These are phyloP conservation scores for Syncephalastrum monosporum DNA, from an alignment of 371 early-diverging fungal species.

Conservation along the genomic window DNA sequence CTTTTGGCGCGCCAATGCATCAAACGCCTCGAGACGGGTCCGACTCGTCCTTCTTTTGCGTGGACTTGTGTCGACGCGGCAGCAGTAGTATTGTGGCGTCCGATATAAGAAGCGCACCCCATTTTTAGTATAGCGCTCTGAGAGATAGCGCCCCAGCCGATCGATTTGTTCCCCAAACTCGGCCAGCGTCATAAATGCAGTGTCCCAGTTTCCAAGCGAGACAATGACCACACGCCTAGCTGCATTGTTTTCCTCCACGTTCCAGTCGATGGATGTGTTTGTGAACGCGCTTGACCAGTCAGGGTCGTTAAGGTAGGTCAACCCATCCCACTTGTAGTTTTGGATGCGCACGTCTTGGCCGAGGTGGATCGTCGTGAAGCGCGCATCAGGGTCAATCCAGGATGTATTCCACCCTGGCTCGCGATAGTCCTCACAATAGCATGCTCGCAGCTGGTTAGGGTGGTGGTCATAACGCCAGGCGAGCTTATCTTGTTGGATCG, in stretches of 20 bases:
- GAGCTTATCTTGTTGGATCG: background rate
- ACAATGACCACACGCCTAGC: slow-evolving; percentile 25
- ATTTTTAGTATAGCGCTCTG: slow-evolving; percentile 22
- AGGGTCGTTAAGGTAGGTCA: slow-evolving; percentile 44
- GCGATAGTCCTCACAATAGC: slow-evolving; percentile 52
- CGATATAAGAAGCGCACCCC: slow-evolving; percentile 43
- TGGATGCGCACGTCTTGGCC: slow-evolving; percentile 15
- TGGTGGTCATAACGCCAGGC: slow-evolving; percentile 15
- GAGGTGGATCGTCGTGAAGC: slow-evolving; percentile 6
- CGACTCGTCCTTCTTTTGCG: slow-evolving; percentile 39
- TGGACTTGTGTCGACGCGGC: slow-evolving; percentile 39
- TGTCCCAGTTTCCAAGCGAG: slow-evolving; percentile 56
- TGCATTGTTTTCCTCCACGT: background rate
- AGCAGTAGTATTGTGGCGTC: slow-evolving; percentile 56
- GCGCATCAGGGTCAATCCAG: slow-evolving; percentile 30
- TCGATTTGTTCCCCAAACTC: slow-evolving; percentile 30
- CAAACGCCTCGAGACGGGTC: slow-evolving; percentile 37
- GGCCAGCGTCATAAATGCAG: slow-evolving; percentile 37
- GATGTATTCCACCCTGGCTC: slow-evolving; percentile 34
- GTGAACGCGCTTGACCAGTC: slow-evolving; percentile 31
- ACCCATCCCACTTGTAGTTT: slow-evolving; percentile 53
- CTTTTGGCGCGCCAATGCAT: slow-evolving; percentile 21
- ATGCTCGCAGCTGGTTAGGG: slow-evolving; percentile 25
- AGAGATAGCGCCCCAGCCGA: slow-evolving; percentile 25
- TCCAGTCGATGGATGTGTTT: slow-evolving; percentile 5